Percentiles rank a stretch among this genome's conserved stretches.
phyloP scores from a whole-genome alignment of 129 eudicot species.

The Centella asiatica region DNA sequence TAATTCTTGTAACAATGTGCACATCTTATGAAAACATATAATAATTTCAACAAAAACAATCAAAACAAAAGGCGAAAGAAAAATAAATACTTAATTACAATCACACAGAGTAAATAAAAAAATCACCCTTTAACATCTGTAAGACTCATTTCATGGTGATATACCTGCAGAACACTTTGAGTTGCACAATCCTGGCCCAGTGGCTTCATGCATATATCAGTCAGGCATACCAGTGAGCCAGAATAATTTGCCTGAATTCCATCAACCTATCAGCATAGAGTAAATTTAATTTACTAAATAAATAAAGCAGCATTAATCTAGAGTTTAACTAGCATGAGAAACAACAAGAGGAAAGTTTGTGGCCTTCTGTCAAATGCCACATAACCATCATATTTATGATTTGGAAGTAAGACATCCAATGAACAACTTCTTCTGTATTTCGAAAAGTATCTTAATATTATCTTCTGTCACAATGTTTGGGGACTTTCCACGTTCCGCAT shows the following conservation, averaged over 20 bases:
- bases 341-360: no score
- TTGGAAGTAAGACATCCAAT: not conserved
- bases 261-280: conserved; percentile 35
- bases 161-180: conserved; percentile 65
- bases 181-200: conserved; percentile 67
- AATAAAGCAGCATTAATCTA: no score
- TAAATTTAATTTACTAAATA: not conserved
- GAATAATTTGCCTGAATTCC: conserved; percentile 45
- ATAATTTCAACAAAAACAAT: no score
- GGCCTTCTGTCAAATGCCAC: no score
- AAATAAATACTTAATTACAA: not conserved
- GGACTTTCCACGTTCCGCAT: conserved; percentile 29
- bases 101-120: not conserved
- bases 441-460: conserved; percentile 50
- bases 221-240: conserved; percentile 45
- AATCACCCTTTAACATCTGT: no score
- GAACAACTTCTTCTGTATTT: conserved; percentile 52
- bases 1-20: no score
- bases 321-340: no score
- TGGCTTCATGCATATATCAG: conserved; percentile 67
- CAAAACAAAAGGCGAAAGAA: no score
- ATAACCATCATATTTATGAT: no score
- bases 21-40: no score
- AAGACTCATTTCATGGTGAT: not conserved
- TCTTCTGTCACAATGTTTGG: conserved; percentile 49